Conservation (phyloP, 352 stramenopile species). For the Lagenidium sp. region DNA sequence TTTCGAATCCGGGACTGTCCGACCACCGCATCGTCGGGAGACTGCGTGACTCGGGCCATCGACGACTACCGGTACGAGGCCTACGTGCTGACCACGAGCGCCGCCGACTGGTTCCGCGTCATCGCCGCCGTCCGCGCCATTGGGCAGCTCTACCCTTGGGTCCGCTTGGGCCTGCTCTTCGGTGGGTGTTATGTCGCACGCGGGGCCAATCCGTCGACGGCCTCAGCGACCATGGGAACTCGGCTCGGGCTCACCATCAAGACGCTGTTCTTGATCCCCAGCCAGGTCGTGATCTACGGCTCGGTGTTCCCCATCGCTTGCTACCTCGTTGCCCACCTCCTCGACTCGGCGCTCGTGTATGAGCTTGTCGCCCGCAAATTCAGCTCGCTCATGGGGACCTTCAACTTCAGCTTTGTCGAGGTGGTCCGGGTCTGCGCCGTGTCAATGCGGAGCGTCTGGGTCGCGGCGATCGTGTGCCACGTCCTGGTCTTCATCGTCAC, state of each 20-base stretch:
- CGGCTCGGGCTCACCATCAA: neutral
- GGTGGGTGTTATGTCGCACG: neutral
- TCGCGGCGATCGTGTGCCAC: constrained; percentile 3
- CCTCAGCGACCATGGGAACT: neutral
- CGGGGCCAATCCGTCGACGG: neutral
- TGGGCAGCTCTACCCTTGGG: neutral
- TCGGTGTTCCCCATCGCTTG: constrained; percentile 13
- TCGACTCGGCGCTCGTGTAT: constrained; percentile 12
- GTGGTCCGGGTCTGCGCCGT: constrained; percentile 9
- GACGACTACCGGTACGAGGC: neutral
- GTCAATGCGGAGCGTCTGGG: constrained; percentile 12
- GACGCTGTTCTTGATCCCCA: constrained; percentile 10
- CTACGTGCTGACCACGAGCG: neutral
- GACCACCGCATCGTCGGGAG: neutral
- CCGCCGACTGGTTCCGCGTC: neutral
- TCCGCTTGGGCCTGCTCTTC: neutral
- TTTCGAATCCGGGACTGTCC: neutral
- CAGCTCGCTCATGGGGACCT: constrained; percentile 1
- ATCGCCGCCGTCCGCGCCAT: neutral
- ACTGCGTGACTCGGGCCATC: neutral
- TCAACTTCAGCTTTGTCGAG: constrained; percentile 1
- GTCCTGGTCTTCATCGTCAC: constrained; percentile 1
- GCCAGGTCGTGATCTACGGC: constrained; percentile 16
- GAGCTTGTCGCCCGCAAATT: constrained; percentile 6
- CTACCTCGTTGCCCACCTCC: constrained; percentile 13